Evolutionary conservation across 177 flowering plant genomes (phyloP).

Genomic region (Vitis hybrid): DNA sequence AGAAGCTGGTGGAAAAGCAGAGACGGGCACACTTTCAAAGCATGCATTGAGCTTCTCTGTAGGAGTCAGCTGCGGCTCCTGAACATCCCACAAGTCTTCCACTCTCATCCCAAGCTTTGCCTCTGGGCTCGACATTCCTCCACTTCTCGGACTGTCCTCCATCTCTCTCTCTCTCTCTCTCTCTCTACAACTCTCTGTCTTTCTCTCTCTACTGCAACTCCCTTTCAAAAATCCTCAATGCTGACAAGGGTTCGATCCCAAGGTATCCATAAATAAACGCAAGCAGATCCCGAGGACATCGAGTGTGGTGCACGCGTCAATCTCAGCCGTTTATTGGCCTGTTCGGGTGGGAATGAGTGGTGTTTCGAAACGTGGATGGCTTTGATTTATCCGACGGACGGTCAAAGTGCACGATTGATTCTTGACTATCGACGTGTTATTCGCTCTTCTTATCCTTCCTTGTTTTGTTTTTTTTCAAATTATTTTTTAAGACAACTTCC

Average conservation of each 20-base stretch:
- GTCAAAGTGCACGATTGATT: background rate
- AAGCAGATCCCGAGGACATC: too few species aligned
- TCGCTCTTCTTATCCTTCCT: constrained; percentile 18
- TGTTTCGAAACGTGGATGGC: constrained; percentile 18
- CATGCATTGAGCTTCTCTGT: constrained; percentile 97
- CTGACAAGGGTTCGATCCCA: too few species aligned
- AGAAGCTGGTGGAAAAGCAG: constrained; percentile 73
- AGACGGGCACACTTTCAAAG: constrained; percentile 84
- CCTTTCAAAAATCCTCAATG: background rate
- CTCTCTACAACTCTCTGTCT: background rate
- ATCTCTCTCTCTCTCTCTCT: constrained; percentile 11
- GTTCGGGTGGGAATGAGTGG: background rate
- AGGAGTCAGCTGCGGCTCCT: constrained; percentile 76
- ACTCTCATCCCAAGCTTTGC: constrained; percentile 79
- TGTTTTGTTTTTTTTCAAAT: background rate
- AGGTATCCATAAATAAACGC: too few species aligned
- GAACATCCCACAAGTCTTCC: constrained; percentile 87
- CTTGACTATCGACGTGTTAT: background rate
- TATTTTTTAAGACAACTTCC: background rate
- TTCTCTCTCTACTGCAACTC: background rate
- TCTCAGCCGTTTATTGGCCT: background rate
- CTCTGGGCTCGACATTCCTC: constrained; percentile 60
- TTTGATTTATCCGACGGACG: background rate
- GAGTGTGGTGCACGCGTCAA: too few species aligned
- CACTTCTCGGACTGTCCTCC: constrained; percentile 52